Evolutionary conservation across 2,329 filamentous ascomycete species (phyloP).

Genomic region (Colletotrichum agaves): DNA sequence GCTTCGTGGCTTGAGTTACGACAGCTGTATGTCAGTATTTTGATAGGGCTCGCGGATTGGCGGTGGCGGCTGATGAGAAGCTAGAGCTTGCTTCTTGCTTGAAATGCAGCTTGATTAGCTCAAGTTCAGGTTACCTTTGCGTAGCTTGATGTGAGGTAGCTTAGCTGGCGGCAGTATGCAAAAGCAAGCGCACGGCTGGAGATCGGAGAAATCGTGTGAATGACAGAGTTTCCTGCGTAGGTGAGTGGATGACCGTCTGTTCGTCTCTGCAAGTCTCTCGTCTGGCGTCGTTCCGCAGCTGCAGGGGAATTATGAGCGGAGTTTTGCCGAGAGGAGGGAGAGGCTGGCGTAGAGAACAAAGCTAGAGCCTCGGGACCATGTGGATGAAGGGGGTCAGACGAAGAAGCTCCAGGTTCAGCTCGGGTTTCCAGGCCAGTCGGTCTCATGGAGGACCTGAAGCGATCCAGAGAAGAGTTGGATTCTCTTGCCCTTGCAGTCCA

Average conservation of each 20-base stretch:
- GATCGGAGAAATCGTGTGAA: slow-evolving; percentile 8
- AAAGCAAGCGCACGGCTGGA: slow-evolving; percentile 4
- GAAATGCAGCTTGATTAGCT: slow-evolving; percentile 18
- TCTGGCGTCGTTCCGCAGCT: slow-evolving; percentile 22
- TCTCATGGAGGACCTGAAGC: slow-evolving; percentile 12
- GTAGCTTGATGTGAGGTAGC: slow-evolving; percentile 6
- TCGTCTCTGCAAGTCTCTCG: slow-evolving; percentile 5
- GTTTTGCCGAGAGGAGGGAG: slow-evolving; percentile 30
- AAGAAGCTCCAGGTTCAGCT: slow-evolving; percentile 29
- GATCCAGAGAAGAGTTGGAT: slow-evolving; percentile 26
- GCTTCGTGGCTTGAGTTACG: slow-evolving; percentile 13
- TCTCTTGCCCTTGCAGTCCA: slow-evolving; percentile 6
- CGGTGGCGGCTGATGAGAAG: slow-evolving; percentile 10
- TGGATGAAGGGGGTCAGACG: slow-evolving; percentile 33
- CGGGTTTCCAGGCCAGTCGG: slow-evolving; percentile 29
- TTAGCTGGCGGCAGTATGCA: slow-evolving; percentile 12
- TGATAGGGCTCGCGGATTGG: slow-evolving; percentile 21
- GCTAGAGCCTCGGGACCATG: slow-evolving; percentile 28
- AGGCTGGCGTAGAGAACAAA: background rate
- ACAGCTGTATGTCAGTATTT: slow-evolving; percentile 15
- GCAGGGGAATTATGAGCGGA: slow-evolving; percentile 31
- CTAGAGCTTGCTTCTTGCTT: slow-evolving; percentile 12
- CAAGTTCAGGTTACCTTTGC: slow-evolving; percentile 7
- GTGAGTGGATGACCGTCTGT: slow-evolving; percentile 26
- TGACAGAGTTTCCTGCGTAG: background rate